These are phyloP conservation scores for Penicillium janthinellum DNA, from an alignment of 2,329 filamentous ascomycete genomes.

Conservation along the genomic window DNA sequence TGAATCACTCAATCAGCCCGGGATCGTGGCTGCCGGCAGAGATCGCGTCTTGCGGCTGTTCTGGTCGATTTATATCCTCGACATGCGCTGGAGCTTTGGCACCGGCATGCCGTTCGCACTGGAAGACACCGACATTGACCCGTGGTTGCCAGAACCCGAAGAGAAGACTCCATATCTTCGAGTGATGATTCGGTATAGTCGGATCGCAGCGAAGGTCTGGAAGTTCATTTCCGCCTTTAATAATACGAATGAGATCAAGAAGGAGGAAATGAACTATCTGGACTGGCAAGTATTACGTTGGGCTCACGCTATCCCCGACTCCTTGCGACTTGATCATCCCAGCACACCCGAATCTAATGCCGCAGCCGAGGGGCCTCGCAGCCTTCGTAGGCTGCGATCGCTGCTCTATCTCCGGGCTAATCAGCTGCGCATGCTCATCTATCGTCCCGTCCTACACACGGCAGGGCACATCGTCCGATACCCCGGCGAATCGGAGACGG, in stretches of 20 bases:
- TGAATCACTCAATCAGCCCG: conserved; percentile 67
- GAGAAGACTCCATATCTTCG: conserved; percentile 67
- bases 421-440: conserved; percentile 84
- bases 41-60: conserved; percentile 72
- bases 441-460: conserved; percentile 80
- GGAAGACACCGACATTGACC: conserved; percentile 82
- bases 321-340: conserved; percentile 62
- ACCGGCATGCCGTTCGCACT: conserved; percentile 83
- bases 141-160: conserved; percentile 72
- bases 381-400: conserved; percentile 72
- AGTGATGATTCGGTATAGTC: conserved; percentile 84
- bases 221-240: conserved; percentile 73
- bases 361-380: conserved; percentile 55
- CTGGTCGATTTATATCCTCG: conserved; percentile 86
- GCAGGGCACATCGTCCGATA: conserved; percentile 75
- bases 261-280: conserved; percentile 74
- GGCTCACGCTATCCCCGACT: conserved; percentile 70
- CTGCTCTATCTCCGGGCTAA: conserved; percentile 86
- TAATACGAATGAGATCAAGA: conserved; percentile 64
- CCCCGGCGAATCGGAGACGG: conserved; percentile 68
- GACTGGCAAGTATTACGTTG: conserved; percentile 83
- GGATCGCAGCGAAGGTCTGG: conserved; percentile 84
- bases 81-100: conserved; percentile 83
- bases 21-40: conserved; percentile 68
- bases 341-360: conserved; percentile 44